phyloP scores from a whole-genome alignment of 78 protist species.

The Corallochytrium limacisporum region DNA sequence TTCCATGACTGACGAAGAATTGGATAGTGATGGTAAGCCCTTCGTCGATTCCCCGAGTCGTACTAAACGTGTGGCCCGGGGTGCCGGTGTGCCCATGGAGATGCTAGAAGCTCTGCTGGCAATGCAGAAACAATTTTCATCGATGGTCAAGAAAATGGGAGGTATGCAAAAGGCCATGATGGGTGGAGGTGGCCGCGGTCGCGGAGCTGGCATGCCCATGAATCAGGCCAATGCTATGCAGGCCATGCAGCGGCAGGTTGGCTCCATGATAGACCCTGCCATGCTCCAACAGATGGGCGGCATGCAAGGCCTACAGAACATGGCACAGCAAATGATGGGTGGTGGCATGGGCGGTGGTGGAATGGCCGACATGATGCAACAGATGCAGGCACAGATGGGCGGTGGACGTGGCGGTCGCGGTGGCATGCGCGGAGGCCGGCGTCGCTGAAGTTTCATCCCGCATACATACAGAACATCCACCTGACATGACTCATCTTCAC shows the following conservation, averaged over 20 bases:
- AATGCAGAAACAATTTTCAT: constrained; percentile 33
- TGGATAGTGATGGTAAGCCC: constrained; percentile 20
- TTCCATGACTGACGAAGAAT: constrained; percentile 65
- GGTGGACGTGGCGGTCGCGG: too few species aligned
- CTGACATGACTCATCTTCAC: too few species aligned
- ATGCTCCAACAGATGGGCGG: constrained; percentile 65
- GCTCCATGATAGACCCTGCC: constrained; percentile 58
- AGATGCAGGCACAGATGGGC: too few species aligned
- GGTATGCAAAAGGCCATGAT: constrained; percentile 7
- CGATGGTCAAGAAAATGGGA: constrained; percentile 46
- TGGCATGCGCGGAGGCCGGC: too few species aligned
- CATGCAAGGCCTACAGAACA: neutral
- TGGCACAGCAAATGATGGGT: neutral
- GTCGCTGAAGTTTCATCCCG: too few species aligned
- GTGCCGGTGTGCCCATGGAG: constrained; percentile 2
- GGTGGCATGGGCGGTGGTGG: neutral
- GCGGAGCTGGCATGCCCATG: neutral
- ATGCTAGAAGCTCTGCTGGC: neutral
- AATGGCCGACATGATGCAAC: too few species aligned
- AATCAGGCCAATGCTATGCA: neutral
- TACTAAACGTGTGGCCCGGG: constrained; percentile 20
- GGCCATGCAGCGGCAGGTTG: constrained; percentile 44
- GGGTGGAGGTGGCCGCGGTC: neutral
- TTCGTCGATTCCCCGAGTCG: neutral
- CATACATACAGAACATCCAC: too few species aligned